A percentile compares a stretch with the other conserved stretches of the same genome.
Evolutionary conservation across 2,329 filamentous ascomycete genomes (phyloP).

Genomic region (Dactylella cylindrospora): DNA sequence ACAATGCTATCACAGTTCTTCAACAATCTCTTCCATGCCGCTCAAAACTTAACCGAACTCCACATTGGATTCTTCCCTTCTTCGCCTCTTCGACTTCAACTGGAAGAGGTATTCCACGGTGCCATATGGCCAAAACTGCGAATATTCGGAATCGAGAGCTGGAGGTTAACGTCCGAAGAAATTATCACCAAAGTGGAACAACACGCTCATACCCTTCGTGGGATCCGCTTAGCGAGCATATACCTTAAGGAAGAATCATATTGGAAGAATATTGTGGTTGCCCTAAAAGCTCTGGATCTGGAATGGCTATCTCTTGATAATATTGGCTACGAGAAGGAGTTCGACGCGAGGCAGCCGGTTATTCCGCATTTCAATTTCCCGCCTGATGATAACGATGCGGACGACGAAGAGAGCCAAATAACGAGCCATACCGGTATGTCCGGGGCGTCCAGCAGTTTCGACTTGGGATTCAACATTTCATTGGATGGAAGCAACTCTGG

Average conservation of each 20-base stretch:
- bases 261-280: conserved; percentile 64
- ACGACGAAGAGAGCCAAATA: conserved; percentile 44
- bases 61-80: conserved; percentile 66
- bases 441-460: conserved; percentile 39
- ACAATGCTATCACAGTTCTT: conserved; percentile 62
- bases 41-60: conserved; percentile 63
- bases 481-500: conserved; percentile 34
- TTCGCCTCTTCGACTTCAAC: conserved; percentile 59
- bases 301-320: conserved; percentile 62
- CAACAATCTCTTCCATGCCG: conserved; percentile 60
- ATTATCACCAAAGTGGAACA: conserved; percentile 61
- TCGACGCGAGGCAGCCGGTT: conserved; percentile 44
- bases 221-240: conserved; percentile 63
- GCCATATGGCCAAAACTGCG: conserved; percentile 64
- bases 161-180: conserved; percentile 63
- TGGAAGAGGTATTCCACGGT: conserved; percentile 65
- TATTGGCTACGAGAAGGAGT: conserved; percentile 48
- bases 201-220: conserved; percentile 61
- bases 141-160: conserved; percentile 66
- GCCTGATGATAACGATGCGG: conserved; percentile 44
- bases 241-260: conserved; percentile 62
- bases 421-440: conserved; percentile 28
- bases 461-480: conserved; percentile 40
- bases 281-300: conserved; percentile 60
- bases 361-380: conserved; percentile 47